phyloP scores from a whole-genome alignment of 805 yeast genomes.

The Lipomyces kockii region DNA sequence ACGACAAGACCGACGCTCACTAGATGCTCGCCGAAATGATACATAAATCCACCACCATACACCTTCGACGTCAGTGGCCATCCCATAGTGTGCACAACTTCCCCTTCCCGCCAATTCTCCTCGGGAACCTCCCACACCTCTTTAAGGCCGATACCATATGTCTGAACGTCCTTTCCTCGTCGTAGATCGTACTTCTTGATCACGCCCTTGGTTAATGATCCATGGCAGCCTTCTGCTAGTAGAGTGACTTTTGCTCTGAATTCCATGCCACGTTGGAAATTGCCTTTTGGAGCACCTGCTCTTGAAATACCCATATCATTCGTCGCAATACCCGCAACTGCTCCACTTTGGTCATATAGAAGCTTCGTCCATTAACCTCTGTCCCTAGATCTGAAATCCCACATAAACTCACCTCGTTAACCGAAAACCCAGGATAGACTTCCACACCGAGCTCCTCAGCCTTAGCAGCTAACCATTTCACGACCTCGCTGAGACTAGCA shows the following conservation, averaged over 20 bases:
- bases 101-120: constrained; percentile 78
- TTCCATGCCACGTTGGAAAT: constrained; percentile 97
- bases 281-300: constrained; percentile 73
- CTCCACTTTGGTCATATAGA: constrained; percentile 56
- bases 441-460: constrained; percentile 96
- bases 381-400: not conserved
- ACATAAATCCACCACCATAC: constrained; percentile 97
- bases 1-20: constrained; percentile 93
- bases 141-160: constrained; percentile 94
- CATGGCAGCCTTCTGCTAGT: constrained; percentile 98
- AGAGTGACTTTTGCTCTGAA: constrained; percentile 89
- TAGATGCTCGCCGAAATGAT: constrained; percentile 92
- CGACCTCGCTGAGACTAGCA: constrained; percentile 80
- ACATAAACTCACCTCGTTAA: constrained; percentile 43
- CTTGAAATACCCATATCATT: constrained; percentile 86
- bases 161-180: constrained; percentile 65
- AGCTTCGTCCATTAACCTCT: constrained; percentile 48
- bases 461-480: constrained; percentile 77
- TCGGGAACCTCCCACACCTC: constrained; percentile 96
- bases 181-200: constrained; percentile 73
- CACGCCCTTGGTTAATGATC: constrained; percentile 81
- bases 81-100: constrained; percentile 85
- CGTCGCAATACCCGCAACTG: constrained; percentile 89
- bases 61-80: constrained; percentile 74
- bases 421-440: constrained; percentile 87